These are phyloP conservation scores for Paracorniculantispora psalliotae DNA, from an alignment of 2,329 filamentous ascomycete species.

Conservation along the genomic window DNA sequence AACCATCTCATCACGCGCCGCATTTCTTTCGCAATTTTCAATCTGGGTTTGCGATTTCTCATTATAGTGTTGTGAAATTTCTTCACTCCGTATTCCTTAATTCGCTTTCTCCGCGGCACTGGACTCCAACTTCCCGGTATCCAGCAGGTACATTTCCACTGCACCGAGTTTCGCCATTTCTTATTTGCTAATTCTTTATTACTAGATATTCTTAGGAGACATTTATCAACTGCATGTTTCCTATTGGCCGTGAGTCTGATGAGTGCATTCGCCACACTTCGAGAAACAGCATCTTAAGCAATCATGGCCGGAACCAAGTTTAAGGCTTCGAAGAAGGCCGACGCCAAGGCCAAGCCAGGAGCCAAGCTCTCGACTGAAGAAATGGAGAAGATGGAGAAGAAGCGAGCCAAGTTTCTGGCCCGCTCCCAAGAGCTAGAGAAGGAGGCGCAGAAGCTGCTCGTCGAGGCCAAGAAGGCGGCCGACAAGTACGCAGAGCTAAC, in stretches of 20 bases:
- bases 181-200: no score
- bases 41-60: neutral
- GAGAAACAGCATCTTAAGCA: neutral
- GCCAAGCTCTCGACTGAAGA: constrained; percentile 19
- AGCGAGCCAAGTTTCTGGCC: constrained; percentile 31
- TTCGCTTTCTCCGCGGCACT: neutral
- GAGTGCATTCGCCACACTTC: no score
- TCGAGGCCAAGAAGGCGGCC: constrained; percentile 33
- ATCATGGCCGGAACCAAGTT: neutral
- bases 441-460: constrained; percentile 36
- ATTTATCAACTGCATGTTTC: no score
- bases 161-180: no score
- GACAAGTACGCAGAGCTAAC: constrained; percentile 24
- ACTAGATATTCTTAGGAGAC: no score
- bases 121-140: neutral
- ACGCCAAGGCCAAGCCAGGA: constrained; percentile 26
- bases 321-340: constrained; percentile 14
- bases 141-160: neutral
- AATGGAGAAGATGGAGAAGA: constrained; percentile 27
- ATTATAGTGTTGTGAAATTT: neutral
- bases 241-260: neutral
- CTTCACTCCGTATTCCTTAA: neutral
- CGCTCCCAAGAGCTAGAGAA: constrained; percentile 37
- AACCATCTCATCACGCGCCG: neutral
- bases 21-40: no score